Evolutionary conservation across 805 yeast genomes (phyloP).

Genomic region (Schizosaccharomyces lindneri): DNA sequence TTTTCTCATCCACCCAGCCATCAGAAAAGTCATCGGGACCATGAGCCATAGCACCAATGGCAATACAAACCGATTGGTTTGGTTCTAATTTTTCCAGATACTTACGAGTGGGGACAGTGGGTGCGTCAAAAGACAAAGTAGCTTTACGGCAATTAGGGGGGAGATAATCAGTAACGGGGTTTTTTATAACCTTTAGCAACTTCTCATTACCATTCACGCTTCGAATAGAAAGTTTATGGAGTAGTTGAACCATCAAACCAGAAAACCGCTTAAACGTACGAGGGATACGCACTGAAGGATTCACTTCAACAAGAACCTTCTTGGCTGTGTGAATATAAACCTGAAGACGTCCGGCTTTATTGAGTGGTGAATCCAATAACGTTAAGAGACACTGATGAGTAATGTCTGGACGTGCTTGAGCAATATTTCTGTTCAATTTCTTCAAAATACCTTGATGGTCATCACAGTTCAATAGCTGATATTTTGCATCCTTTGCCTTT

Average conservation of each 20-base stretch:
- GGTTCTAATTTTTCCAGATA: constrained; percentile 55
- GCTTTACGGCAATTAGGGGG: constrained; percentile 89
- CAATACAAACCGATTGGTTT: constrained; percentile 88
- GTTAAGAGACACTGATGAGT: constrained; percentile 89
- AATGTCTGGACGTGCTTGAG: constrained; percentile 97
- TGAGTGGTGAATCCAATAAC: constrained; percentile 85
- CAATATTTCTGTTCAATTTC: constrained; percentile 90
- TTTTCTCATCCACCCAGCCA: constrained; percentile 85
- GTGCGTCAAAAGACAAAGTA: constrained; percentile 80
- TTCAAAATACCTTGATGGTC: constrained; percentile 90
- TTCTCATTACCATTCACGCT: constrained; percentile 90
- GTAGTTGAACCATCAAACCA: constrained; percentile 88
- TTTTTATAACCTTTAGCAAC: constrained; percentile 76
- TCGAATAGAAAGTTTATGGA: constrained; percentile 77
- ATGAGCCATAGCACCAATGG: constrained; percentile 98
- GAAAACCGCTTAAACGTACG: constrained; percentile 94
- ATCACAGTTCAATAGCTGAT: constrained; percentile 83
- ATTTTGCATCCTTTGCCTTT: constrained; percentile 50
- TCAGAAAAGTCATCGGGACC: constrained; percentile 95
- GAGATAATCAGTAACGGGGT: constrained; percentile 88
- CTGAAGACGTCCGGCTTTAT: constrained; percentile 89
- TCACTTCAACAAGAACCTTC: constrained; percentile 84
- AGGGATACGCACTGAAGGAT: constrained; percentile 90
- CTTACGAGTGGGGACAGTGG: constrained; percentile 52
- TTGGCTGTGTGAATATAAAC: constrained; percentile 90